Evolutionary conservation across 208 protist genomes (phyloP).

Genomic region (Naegleria lovaniensis): DNA sequence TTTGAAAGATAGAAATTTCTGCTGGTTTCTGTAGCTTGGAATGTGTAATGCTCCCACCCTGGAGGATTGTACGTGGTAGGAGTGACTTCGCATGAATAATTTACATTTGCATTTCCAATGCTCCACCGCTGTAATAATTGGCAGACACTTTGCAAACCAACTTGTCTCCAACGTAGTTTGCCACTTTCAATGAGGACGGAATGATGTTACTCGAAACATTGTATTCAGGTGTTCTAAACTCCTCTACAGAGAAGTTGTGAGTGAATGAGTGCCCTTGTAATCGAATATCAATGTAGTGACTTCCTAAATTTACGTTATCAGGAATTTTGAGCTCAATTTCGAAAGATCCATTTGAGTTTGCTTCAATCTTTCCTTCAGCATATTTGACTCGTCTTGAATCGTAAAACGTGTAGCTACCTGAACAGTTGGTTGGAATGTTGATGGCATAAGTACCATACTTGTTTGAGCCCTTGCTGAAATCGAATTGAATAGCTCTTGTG

Average conservation of each 20-base stretch:
- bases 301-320: constrained; percentile 5
- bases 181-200: background rate
- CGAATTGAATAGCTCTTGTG: background rate
- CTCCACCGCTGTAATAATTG: constrained; percentile 21
- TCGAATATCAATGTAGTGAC: background rate
- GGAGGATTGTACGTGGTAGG: background rate
- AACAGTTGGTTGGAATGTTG: background rate
- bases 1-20: background rate
- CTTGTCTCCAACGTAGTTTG: background rate
- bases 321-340: background rate
- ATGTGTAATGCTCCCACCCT: background rate
- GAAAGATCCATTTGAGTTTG: background rate
- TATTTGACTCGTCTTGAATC: background rate
- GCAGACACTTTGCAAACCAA: background rate
- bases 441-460: background rate
- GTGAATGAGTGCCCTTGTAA: background rate
- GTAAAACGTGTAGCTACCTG: background rate
- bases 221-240: constrained; percentile 21
- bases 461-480: background rate
- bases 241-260: background rate
- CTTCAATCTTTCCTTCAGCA: background rate
- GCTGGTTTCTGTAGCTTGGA: background rate
- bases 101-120: background rate
- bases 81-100: background rate
- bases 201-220: background rate